Conservation (phyloP, 768 basidiomycete species). For the Amyloporia xantha region DNA sequence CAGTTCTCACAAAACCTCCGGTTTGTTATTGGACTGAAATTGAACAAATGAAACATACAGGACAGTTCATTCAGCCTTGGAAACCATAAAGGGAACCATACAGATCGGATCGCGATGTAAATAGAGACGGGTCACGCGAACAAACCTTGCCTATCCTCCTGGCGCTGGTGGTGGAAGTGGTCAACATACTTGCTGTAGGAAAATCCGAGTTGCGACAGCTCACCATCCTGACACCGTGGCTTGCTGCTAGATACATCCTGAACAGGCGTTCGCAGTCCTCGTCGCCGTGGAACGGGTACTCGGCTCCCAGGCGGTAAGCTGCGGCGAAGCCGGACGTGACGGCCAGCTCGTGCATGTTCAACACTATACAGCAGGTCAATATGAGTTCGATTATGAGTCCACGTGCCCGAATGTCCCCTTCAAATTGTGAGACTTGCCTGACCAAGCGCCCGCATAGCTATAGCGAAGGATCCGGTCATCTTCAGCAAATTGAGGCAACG, state of each 20-base stretch:
- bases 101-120: no score
- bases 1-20: no score
- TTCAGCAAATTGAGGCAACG: not conserved
- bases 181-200: no score
- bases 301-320: conserved; percentile 30
- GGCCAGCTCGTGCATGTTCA: conserved; percentile 31
- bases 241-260: conserved; percentile 23
- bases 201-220: not conserved
- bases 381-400: not conserved
- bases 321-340: conserved; percentile 37
- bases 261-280: conserved; percentile 25
- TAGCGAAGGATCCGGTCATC: not conserved
- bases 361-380: conserved; percentile 11
- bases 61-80: no score
- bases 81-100: no score
- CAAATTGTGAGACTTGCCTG: conserved; percentile 18
- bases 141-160: conserved; percentile 20
- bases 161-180: conserved; percentile 20
- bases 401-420: not conserved
- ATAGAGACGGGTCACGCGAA: conserved; percentile 14
- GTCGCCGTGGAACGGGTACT: conserved; percentile 26
- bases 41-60: no score
- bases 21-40: no score
- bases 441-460: conserved; percentile 28
- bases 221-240: conserved; percentile 23